A percentile compares a stretch with the other conserved stretches of the same genome.
Evolutionary conservation across 345 rosid species (phyloP).

Genomic region (Cardamine chenopodiifolia): DNA sequence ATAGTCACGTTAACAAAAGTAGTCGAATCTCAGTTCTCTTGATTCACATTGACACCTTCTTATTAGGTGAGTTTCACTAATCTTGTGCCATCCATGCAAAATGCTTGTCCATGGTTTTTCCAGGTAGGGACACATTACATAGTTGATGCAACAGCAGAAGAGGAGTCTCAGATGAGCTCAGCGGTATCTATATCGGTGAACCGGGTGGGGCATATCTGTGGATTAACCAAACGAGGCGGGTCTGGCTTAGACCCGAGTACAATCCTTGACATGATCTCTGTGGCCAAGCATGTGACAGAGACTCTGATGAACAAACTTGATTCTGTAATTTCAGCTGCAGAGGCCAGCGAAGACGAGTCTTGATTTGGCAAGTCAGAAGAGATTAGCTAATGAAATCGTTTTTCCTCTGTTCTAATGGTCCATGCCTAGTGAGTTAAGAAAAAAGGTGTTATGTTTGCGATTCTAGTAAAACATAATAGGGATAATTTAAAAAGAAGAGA

Average conservation of each 20-base stretch:
- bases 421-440: background rate
- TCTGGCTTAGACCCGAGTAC: slow-evolving; percentile 79
- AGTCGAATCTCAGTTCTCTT: background rate
- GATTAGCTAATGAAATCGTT: slow-evolving; percentile 14
- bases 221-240: slow-evolving; percentile 81
- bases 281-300: slow-evolving; percentile 66
- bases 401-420: slow-evolving; percentile 6
- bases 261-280: slow-evolving; percentile 86
- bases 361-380: slow-evolving; percentile 24
- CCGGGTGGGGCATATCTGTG: slow-evolving; percentile 74
- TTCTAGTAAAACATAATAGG: background rate
- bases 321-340: slow-evolving; percentile 76
- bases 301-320: slow-evolving; percentile 68
- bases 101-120: background rate
- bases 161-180: slow-evolving; percentile 95
- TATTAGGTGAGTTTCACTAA: background rate
- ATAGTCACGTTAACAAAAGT: slow-evolving; percentile 85
- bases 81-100: background rate
- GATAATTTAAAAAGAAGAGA: background rate
- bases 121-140: slow-evolving; percentile 79
- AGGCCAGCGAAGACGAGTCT: slow-evolving; percentile 46
- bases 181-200: slow-evolving; percentile 79
- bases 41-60: slow-evolving; percentile 5
- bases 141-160: slow-evolving; percentile 90
- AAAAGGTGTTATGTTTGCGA: background rate